Percentiles rank a stretch among this genome's conserved stretches.
Conservation (phyloP, 2,329 filamentous ascomycete species). For the Colletotrichum caudatum region DNA sequence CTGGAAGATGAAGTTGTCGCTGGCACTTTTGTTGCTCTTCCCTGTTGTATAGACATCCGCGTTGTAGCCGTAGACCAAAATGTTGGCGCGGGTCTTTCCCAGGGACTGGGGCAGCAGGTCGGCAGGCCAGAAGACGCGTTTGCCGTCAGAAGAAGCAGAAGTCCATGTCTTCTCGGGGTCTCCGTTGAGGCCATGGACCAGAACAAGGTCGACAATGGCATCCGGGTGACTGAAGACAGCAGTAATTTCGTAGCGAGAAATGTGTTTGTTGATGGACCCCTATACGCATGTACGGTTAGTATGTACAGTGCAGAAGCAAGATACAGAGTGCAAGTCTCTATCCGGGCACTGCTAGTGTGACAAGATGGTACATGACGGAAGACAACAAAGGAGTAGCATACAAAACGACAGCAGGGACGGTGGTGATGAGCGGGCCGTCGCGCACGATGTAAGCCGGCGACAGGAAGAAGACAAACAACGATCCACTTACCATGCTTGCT, state of each 20-base stretch:
- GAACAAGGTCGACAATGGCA: slow-evolving; percentile 73
- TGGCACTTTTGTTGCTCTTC: slow-evolving; percentile 64
- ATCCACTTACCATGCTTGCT: slow-evolving; percentile 35
- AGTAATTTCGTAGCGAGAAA: slow-evolving; percentile 69
- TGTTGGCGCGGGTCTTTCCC: slow-evolving; percentile 67
- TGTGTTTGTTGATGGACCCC: slow-evolving; percentile 56
- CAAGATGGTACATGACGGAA: neutral
- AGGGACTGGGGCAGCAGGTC: slow-evolving; percentile 74
- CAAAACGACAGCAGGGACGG: neutral
- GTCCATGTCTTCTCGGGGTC: slow-evolving; percentile 68
- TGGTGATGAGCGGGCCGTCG: slow-evolving; percentile 4
- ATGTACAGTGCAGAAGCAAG: neutral
- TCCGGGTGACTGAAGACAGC: slow-evolving; percentile 70
- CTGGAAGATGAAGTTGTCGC: slow-evolving; percentile 75
- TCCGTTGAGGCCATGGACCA: slow-evolving; percentile 79
- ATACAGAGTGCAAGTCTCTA: neutral
- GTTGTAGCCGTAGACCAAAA: slow-evolving; percentile 81
- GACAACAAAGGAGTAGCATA: neutral
- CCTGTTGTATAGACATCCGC: slow-evolving; percentile 68
- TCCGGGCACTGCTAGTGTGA: neutral
- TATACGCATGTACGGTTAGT: neutral
- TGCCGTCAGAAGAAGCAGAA: slow-evolving; percentile 43
- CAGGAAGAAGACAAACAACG: neutral
- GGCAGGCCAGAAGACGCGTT: slow-evolving; percentile 75
- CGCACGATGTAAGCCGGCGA: neutral